Percentiles rank a stretch among this genome's conserved stretches.
Conservation (phyloP, 2,329 filamentous ascomycete genomes). For the Hyphodiscus sp. region DNA sequence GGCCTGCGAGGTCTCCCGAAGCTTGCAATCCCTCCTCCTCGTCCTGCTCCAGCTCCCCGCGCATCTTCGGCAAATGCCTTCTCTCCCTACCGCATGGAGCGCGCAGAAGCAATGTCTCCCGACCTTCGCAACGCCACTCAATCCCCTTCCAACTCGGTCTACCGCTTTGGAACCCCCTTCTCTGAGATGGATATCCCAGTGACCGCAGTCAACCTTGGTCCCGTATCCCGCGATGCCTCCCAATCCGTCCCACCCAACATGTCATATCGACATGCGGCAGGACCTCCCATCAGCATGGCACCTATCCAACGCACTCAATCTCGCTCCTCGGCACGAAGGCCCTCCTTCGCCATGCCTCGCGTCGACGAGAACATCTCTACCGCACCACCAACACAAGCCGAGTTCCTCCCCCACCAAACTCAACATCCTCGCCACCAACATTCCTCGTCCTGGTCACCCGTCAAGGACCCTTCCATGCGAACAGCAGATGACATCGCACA, state of each 20-base stretch:
- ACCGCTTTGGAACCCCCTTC: constrained; percentile 78
- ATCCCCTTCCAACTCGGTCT: constrained; percentile 54
- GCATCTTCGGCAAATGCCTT: constrained; percentile 33
- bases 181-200: constrained; percentile 87
- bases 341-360: constrained; percentile 65
- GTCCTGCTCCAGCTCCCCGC: constrained; percentile 25
- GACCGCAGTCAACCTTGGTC: constrained; percentile 63
- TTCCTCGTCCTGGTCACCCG: constrained; percentile 20
- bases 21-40: constrained; percentile 48
- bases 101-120: constrained; percentile 43
- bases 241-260: constrained; percentile 94
- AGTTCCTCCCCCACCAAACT: constrained; percentile 8
- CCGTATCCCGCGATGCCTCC: constrained; percentile 70
- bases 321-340: constrained; percentile 53
- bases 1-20: constrained; percentile 55
- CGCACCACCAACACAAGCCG: constrained; percentile 17
- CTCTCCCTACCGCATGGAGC: constrained; percentile 47
- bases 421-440: constrained; percentile 22
- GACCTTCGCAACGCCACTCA: constrained; percentile 43
- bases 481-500: constrained; percentile 53
- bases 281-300: constrained; percentile 3
- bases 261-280: constrained; percentile 55
- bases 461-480: constrained; percentile 18
- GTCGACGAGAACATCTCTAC: constrained; percentile 55
- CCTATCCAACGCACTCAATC: constrained; percentile 22